Evolutionary conservation across 331 rosid genomes (phyloP), one percentile per base, ranked within the genome.

Genomic region (Prunus yedoensis): DNA sequence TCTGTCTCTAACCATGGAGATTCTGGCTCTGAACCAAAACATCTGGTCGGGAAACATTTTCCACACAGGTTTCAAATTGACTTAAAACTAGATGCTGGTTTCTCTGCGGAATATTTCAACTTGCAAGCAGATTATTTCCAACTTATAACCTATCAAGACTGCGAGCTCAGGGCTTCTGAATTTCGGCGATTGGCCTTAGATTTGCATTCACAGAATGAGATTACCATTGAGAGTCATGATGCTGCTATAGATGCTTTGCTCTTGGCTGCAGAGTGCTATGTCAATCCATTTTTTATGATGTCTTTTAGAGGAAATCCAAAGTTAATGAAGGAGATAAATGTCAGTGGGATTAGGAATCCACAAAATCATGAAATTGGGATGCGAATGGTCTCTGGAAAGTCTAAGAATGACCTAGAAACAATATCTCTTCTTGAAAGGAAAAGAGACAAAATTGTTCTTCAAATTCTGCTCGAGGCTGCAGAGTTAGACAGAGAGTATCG

Each of bases 201-300:
- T 82, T 87, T 91, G 66, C 93, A 90, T 80, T 89, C 96, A 71
- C 93, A 85, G 74, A 87, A 74, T 66, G 91, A 90, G 30, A 62
- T 88, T 77, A 82, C 87, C 38, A 77, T 74, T 81, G 98, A 91
- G 88, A 87, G 96, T 83, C 98, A 91, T 79, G 93, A 94, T 82
- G 97, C 97, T 76, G 94, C 96, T 58, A 81, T 94, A 75, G 97
- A 91, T 88, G 96, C 98, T 79, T 81, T 94, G 87, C 87, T 94
- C 68, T 83, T 94, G 83, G 96, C 97, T 21, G 97, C 98, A 62
- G 98, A 94, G 83, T 94, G 98, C 81, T 87, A 91, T 81, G 93
- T 94, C 66, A 94, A 94, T 84, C 98, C 98, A 16, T 90, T 80
- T 88, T 91, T 91, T 85, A 88, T 91, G 93, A 78, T 79, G 74